Conservation (phyloP, 768 basidiomycete species). For the Plicaturopsis crispa region DNA sequence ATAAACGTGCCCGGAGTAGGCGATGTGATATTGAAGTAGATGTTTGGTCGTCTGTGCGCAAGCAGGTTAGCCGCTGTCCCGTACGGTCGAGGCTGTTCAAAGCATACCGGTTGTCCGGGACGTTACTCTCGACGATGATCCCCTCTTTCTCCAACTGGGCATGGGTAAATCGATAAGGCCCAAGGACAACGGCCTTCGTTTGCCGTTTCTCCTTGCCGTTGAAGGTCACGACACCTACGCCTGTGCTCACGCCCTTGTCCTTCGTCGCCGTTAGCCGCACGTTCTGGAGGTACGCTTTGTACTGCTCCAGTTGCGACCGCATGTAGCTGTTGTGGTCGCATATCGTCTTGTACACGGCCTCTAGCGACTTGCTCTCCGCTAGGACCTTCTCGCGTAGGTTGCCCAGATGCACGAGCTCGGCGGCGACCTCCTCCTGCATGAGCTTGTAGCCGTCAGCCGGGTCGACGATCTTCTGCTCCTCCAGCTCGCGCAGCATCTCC, state of each 20-base stretch:
- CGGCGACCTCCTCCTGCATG: constrained; percentile 96
- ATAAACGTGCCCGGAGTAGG: constrained; percentile 98
- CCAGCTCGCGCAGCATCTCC: constrained; percentile 95
- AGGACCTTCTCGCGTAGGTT: constrained; percentile 95
- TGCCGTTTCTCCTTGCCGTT: constrained; percentile 97
- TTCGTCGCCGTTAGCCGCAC: constrained; percentile 86
- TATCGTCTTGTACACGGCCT: constrained; percentile 98
- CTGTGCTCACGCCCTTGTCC: constrained; percentile 81
- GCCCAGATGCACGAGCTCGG: constrained; percentile 92
- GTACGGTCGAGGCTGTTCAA: background rate
- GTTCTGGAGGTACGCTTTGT: constrained; percentile 98
- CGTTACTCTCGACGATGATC: constrained; percentile 98
- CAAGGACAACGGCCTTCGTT: constrained; percentile 76
- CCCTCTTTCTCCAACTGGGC: constrained; percentile 98
- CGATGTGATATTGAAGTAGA: constrained; percentile 98
- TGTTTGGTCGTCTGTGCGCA: constrained; percentile 76
- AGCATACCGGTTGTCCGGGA: constrained; percentile 90
- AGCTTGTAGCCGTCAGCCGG: constrained; percentile 78
- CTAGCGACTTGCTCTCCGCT: constrained; percentile 85
- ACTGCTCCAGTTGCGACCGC: constrained; percentile 93
- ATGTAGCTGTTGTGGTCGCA: constrained; percentile 99
- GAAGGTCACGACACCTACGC: constrained; percentile 90
- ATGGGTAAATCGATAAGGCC: constrained; percentile 97
- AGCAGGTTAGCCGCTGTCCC: constrained; percentile 8
- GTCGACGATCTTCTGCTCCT: constrained; percentile 85